Conservation (phyloP, 1,284 basidiomycete species). For the Mycosarcoma maydis region DNA sequence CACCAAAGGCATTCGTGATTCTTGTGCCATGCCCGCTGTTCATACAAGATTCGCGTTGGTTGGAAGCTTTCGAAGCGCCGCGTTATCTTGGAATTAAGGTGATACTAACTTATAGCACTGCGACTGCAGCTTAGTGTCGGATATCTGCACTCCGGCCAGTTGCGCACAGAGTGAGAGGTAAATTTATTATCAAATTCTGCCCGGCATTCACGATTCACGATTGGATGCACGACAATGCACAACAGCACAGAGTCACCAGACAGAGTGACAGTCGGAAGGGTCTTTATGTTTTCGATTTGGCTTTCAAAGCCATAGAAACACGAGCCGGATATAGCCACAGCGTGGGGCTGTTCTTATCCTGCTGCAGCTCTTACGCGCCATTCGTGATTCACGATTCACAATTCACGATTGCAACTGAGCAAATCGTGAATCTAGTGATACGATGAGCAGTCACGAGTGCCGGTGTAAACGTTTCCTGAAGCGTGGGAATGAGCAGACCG, state of each 20-base stretch:
- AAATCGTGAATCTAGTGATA: not conserved
- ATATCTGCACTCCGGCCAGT: slow-evolving; percentile 3
- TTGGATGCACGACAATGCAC: no score
- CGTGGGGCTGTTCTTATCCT: no score
- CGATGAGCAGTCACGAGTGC: no score
- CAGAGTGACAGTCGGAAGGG: not conserved
- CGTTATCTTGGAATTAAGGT: not conserved
- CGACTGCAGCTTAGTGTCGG: not conserved
- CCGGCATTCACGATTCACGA: no score
- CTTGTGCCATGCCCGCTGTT: no score
- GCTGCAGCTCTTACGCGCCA: not conserved
- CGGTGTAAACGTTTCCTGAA: no score
- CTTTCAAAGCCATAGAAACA: no score
- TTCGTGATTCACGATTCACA: not conserved
- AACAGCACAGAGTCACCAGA: not conserved
- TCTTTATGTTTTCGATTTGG: slow-evolving; percentile 1
- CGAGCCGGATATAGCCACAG: no score
- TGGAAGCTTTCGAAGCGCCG: not conserved
- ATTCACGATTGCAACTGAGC: not conserved
- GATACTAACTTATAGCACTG: no score
- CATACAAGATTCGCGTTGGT: not conserved
- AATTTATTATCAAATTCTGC: not conserved
- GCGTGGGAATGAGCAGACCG: no score
- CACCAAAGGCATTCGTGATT: no score
- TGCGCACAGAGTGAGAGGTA: no score